Base-by-base conservation (phyloP, 169 alveolate genomes). In the Cryptosporidium andersoni region DNA sequence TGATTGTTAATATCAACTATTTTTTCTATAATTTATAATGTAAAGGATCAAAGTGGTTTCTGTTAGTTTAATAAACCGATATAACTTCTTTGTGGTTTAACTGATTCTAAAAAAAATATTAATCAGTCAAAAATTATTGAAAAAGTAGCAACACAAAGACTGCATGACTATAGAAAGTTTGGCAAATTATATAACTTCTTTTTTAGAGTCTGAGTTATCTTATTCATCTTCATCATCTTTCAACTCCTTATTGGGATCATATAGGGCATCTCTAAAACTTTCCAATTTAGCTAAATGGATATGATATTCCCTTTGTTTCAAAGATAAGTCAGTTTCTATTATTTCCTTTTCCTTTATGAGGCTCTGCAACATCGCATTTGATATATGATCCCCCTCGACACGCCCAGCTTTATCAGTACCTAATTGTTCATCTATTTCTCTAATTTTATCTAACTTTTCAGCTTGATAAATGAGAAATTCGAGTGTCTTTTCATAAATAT, bases 211-310 rank as follows among this genome's bases (percentile, higher is more conserved):
- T 40, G 55, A 16, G 40, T 56, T 55, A 45, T 58, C 63, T 62
- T 74, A 74, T 45, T 40, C 56, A 74, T 74, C 55, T 34, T 74
- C 85, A 1, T 74, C 85, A 25, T 74, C 85, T 47, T 43, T 58
- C 55, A 74, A 68, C 16, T 74, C 48, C 48, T 60, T 74, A 16
- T 52, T 47, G 16, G 48, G 49, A 36, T 74, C 85, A 53, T 74
- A 74, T 16, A 74, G 62, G 4, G 85, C 85, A 34, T 74, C 85
- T 60, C 85, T 74, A 45, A 14, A 60, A 58, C 49, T 74, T 36
- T 74, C 74, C 25, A 74, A 74, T 40, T 51, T 49, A 36, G 85
- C 55, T 34, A 74, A 68, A 7, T 55, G 42, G 34, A 45, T 42
- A 34, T 74, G 85, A 47, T 74, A 74, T 39, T 74, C 85, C 34